Evolutionary conservation across 2,329 filamentous ascomycete species (phyloP).

Genomic region (Lecanosticta acicola): DNA sequence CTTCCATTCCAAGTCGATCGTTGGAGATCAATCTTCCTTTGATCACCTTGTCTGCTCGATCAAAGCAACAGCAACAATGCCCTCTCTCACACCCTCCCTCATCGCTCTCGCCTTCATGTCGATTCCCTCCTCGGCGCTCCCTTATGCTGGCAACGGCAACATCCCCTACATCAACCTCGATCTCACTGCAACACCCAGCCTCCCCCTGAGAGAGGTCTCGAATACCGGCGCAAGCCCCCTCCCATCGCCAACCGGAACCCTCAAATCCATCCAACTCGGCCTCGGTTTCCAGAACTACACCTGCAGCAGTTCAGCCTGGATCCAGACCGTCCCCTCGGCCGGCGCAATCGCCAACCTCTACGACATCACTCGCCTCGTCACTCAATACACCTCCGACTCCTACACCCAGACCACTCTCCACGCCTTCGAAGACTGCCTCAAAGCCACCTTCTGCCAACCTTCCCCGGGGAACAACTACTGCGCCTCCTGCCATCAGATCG

Average conservation of each 20-base stretch:
- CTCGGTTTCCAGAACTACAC: constrained; percentile 67
- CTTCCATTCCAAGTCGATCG: neutral
- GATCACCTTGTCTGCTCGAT: neutral
- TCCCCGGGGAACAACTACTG: constrained; percentile 11
- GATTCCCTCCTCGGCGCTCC: constrained; percentile 8
- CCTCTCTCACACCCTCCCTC: constrained; percentile 10
- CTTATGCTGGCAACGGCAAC: neutral
- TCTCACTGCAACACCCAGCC: constrained; percentile 4
- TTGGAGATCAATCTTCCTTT: neutral
- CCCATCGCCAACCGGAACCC: constrained; percentile 14
- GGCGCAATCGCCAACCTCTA: constrained; percentile 38
- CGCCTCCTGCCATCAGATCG: constrained; percentile 27
- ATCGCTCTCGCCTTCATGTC: constrained; percentile 12
- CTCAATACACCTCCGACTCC: constrained; percentile 33
- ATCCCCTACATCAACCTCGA: neutral
- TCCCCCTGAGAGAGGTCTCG: constrained; percentile 16
- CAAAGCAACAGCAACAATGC: constrained; percentile 4
- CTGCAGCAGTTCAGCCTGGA: constrained; percentile 37
- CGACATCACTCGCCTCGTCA: constrained; percentile 6
- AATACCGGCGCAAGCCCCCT: constrained; percentile 16
- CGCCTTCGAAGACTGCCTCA: constrained; percentile 19
- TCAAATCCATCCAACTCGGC: constrained; percentile 51
- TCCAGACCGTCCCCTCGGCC: constrained; percentile 33
- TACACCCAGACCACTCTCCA: constrained; percentile 13
- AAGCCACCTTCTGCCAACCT: constrained; percentile 12